Base-by-base conservation (phyloP, 495 filamentous ascomycete species). In the Jackrogersella minutella region DNA sequence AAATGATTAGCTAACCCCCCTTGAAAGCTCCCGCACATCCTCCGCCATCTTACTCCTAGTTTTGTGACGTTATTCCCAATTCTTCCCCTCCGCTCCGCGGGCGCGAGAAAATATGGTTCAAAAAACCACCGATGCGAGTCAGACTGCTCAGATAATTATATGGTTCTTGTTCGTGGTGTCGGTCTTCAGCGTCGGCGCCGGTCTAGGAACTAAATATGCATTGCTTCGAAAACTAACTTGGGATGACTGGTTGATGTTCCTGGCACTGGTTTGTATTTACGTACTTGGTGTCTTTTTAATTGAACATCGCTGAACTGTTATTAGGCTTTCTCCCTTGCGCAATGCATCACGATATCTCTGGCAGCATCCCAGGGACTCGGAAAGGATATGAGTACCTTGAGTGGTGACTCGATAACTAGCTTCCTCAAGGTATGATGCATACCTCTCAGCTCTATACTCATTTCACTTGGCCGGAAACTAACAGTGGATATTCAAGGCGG, bases 151-250 rank as follows among this genome's bases (percentile, higher is more conserved):
- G 26, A 49, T 49, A 31, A 30, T 30, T 2, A 49, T 49, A 16
- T 49, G 44, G 44, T 49, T 49, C 31, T 26, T 49, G 5, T 49
- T 49, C n/a, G 44, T 49, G 1, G 44, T 49, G 13, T 13, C 5
- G 26, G 44, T 49, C 7, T 49, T 49, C 26, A 31, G 44, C 7
- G 44, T 49, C 44, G 44, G 44, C 44, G 44, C 44, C 8, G 44
- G 44, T n/a, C 0, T 49, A 31, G 44, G 44, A 31, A 49, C 44
- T 2, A 49, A 49, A 11, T 49, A 49, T 49, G 44, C 44, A 26
- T 10, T 49, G 26, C 13, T 17, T 5, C 24, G 44, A 14, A 49
- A 14, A n/a, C 14, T 49, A 7, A 26, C 22, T 4, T 5, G 44
- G 44, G 44, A 49, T 30, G 44, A 49, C 24, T 7, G 44, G 44